A percentile compares a stretch with the other conserved stretches of the same genome.
Evolutionary conservation across 2,329 filamentous ascomycete species (phyloP).

Genomic region (Diaporthe vexans): DNA sequence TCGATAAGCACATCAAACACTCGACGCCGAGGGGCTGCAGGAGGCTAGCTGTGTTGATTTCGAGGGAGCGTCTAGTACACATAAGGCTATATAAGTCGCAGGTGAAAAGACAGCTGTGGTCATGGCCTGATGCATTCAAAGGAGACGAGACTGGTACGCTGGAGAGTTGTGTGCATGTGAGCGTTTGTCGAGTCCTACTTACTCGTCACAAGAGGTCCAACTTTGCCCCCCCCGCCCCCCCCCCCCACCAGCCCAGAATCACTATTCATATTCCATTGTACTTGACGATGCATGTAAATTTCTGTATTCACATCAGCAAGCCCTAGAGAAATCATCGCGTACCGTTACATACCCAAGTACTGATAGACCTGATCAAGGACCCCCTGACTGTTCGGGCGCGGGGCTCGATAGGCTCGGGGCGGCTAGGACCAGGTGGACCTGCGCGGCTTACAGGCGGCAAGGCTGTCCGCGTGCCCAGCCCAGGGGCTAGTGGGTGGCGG

Average conservation of each 20-base stretch:
- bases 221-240: no score
- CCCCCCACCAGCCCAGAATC: not conserved
- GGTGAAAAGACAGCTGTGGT: not conserved
- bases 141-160: not conserved
- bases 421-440: not conserved
- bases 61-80: not conserved
- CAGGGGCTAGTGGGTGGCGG: constrained; percentile 13
- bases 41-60: not conserved
- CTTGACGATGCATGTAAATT: no score
- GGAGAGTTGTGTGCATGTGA: not conserved
- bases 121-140: not conserved
- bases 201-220: not conserved
- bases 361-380: not conserved
- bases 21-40: not conserved
- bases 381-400: not conserved
- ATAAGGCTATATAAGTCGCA: no score
- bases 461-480: constrained; percentile 25
- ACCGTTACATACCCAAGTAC: no score
- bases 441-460: constrained; percentile 6
- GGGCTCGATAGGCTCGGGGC: not conserved
- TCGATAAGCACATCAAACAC: not conserved
- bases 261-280: not conserved
- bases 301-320: not conserved
- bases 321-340: not conserved
- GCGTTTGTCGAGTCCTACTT: not conserved